Percentiles rank a stretch among this genome's conserved stretches.
phyloP scores from a whole-genome alignment of 495 filamentous ascomycete species.

The Xylaria bambusicola region DNA sequence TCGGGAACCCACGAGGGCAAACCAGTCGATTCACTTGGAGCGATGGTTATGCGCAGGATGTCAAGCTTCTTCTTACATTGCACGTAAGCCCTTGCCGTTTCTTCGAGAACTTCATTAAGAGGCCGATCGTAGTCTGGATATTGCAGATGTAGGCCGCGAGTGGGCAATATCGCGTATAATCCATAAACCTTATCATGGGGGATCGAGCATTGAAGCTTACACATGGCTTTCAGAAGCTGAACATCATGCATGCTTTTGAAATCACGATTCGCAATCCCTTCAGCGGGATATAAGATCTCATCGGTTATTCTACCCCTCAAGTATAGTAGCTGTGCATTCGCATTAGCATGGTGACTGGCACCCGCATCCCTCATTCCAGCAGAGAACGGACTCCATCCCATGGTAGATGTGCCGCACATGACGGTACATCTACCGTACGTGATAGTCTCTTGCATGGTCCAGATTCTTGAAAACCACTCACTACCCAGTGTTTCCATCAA shows the following conservation, averaged over 20 bases:
- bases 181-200: conserved; percentile 36
- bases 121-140: conserved; percentile 22
- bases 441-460: conserved; percentile 32
- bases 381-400: conserved; percentile 20
- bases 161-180: conserved; percentile 26
- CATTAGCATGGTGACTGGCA: background rate
- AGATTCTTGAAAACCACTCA: conserved; percentile 27
- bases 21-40: conserved; percentile 15
- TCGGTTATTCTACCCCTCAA: background rate
- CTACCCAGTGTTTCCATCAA: conserved; percentile 20
- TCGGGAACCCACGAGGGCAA: conserved; percentile 31
- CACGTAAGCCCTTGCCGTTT: background rate
- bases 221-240: conserved; percentile 27
- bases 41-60: conserved; percentile 20
- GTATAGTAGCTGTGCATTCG: conserved; percentile 12
- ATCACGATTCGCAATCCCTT: conserved; percentile 16
- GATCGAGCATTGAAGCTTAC: conserved; percentile 25
- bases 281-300: conserved; percentile 18
- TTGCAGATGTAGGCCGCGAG: conserved; percentile 21
- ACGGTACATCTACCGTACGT: conserved; percentile 22
- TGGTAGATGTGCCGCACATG: conserved; percentile 21
- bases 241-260: conserved; percentile 23
- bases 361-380: background rate
- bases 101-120: conserved; percentile 4
- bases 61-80: conserved; percentile 2